phyloP scores from a whole-genome alignment of 1,284 basidiomycete species.

The Naganishia liquefaciens region DNA sequence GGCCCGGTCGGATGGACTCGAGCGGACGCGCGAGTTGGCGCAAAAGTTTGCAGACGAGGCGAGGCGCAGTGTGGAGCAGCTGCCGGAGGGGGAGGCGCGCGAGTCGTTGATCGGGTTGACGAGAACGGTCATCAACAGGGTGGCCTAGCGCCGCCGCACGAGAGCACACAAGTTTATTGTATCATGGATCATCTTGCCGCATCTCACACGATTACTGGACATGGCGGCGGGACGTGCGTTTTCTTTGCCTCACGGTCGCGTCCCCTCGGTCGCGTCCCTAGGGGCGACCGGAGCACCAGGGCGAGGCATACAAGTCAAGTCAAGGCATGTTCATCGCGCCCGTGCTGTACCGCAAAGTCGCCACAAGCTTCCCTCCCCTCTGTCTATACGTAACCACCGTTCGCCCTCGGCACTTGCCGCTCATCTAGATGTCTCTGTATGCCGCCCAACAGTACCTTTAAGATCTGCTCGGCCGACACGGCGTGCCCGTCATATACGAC shows the following conservation, averaged over 20 bases:
- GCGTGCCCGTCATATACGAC: constrained; percentile 44
- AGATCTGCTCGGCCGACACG: constrained; percentile 43
- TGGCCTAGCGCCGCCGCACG: constrained; percentile 26
- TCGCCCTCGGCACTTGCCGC: constrained; percentile 3
- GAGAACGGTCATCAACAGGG: constrained; percentile 54
- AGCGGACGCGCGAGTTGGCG: constrained; percentile 77
- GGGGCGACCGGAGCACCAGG: too few relatives aligned
- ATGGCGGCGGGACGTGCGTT: too few relatives aligned
- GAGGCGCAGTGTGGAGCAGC: constrained; percentile 63
- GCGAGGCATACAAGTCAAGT: too few relatives aligned
- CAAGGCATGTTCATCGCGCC: too few relatives aligned
- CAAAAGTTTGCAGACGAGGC: constrained; percentile 76
- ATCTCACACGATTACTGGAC: too few relatives aligned
- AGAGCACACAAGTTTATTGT: too few relatives aligned
- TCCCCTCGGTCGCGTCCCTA: too few relatives aligned
- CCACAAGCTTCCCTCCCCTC: not conserved
- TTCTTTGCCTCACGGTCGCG: too few relatives aligned
- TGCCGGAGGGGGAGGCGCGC: constrained; percentile 81
- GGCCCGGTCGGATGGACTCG: constrained; percentile 70
- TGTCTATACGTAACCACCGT: constrained; percentile 1
- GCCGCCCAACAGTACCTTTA: constrained; percentile 49
- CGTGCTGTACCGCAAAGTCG: too few relatives aligned
- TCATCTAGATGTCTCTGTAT: constrained; percentile 47
- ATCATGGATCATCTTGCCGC: too few relatives aligned
- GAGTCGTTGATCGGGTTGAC: constrained; percentile 62